Evolutionary conservation across 345 rosid genomes (phyloP).

Genomic region (Raphanus sativus): DNA sequence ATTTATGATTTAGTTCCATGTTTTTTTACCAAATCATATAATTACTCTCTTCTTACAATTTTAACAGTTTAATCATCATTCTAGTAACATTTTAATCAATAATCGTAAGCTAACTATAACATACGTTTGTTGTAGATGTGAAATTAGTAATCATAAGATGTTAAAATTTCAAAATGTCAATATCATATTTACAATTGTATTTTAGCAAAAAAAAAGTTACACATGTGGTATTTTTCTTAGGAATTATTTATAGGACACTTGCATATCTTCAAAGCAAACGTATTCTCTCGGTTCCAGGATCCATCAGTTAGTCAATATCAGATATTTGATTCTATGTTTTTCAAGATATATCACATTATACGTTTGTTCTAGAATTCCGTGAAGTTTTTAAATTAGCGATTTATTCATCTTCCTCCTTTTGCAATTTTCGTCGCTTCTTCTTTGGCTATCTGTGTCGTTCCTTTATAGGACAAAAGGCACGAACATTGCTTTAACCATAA

Average conservation of each 20-base stretch:
- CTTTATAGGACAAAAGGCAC: conserved; percentile 57
- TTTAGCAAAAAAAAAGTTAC: not conserved
- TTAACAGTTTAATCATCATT: not conserved
- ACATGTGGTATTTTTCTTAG: not conserved
- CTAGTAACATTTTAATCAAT: not conserved
- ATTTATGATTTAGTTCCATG: not conserved
- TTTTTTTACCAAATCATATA: not conserved
- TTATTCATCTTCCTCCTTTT: not conserved
- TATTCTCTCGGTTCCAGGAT: conserved; percentile 17
- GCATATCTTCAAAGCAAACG: conserved; percentile 3
- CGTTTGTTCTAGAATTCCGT: conserved; percentile 25
- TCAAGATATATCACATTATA: conserved; percentile 4
- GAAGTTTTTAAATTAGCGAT: conserved; percentile 14
- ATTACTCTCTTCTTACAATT: too few relatives aligned
- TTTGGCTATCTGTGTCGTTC: conserved; percentile 43
- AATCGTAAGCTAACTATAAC: not conserved
- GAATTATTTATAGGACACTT: not conserved
- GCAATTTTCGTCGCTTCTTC: not conserved
- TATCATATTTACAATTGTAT: not conserved
- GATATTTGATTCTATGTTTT: conserved; percentile 27
- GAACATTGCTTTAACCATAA: conserved; percentile 52
- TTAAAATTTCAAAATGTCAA: not conserved
- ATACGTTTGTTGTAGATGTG: not conserved
- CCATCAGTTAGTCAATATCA: conserved; percentile 33
- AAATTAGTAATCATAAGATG: not conserved